Base-by-base conservation (phyloP, 805 yeast species). In the Millerozyma acaciae region DNA sequence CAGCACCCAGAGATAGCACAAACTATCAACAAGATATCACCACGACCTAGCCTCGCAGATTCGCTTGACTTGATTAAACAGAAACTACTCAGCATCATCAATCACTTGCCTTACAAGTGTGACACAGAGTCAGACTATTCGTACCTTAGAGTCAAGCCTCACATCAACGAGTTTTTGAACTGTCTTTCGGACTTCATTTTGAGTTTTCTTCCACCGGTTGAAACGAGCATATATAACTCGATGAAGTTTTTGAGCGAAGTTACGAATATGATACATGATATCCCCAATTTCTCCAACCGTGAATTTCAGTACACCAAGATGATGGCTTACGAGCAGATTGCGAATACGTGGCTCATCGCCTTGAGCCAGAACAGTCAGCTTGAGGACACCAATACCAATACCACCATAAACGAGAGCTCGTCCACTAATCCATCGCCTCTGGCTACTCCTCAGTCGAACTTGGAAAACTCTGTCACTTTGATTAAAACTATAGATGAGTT, bases 151-250 rank as follows among this genome's bases (percentile, higher is more conserved):
- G 84, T 87, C 22, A 78, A 83, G 48, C 75, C 82, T 5, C 58
- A 65, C 37, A 70, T 84, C 40, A 73, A 74, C 38, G 93, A 83
- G 44, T 84, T 86, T 45, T 70, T 84, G 39, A 67, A 70, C 40
- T 77, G 85, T 15, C 62, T 87, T 34, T 75, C 84, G 12, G 96
- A 86, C 55, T 85, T 80, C 52, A 78, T 84, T 4, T 63, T 81
- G 37, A 76, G 74, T 45, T 81, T 80, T 45, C 61, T 86, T 39
- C 88, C 93, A 14, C 90, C 90, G 2, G 68, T 74, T 32, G 86
- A 80, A 48, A 40, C 63, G 16, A 75, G 75, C 46, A 58, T 75
- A 12, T 53, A 70, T 16, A 65, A 65, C 30, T 70, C 86, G 2
- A 63, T 87, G 29, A 70, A 65, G 30, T 84, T 83, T 47, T 66